Percentiles rank a stretch among this genome's conserved stretches.
These are phyloP conservation scores for Blastosporella zonata DNA, from an alignment of 1,284 basidiomycete genomes.

Conservation along the genomic window DNA sequence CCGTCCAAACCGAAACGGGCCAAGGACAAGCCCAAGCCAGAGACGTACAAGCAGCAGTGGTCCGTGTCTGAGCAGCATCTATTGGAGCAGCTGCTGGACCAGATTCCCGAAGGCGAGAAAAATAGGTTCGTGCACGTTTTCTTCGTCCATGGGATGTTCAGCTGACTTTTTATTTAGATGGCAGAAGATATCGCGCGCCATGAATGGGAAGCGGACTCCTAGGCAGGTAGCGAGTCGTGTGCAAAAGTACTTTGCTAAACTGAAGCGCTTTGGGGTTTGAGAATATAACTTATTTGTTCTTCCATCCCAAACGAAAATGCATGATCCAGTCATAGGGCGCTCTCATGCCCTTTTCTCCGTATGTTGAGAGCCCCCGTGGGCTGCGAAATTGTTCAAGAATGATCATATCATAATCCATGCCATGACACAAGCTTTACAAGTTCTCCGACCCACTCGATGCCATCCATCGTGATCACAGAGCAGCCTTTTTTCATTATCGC, in stretches of 20 bases:
- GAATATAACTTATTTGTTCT: too few species aligned
- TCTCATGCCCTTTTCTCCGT: too few species aligned
- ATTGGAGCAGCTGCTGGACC: conserved; percentile 65
- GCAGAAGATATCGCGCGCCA: conserved; percentile 75
- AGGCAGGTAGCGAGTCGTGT: conserved; percentile 82
- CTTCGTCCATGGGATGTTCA: neutral
- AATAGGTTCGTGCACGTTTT: conserved; percentile 48
- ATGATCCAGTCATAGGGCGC: too few species aligned
- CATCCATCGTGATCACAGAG: too few species aligned
- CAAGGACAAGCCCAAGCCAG: conserved; percentile 45
- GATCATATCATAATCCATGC: too few species aligned
- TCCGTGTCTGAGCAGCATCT: conserved; percentile 69
- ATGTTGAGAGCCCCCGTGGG: too few species aligned
- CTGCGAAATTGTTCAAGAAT: too few species aligned
- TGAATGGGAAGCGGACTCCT: conserved; percentile 71
- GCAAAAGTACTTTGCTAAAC: conserved; percentile 81
- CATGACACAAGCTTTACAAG: too few species aligned
- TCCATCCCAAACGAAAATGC: too few species aligned
- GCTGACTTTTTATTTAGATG: conserved; percentile 43
- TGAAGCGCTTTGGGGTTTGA: conserved; percentile 63
- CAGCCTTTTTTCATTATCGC: too few species aligned
- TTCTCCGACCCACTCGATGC: too few species aligned
- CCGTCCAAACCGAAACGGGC: conserved; percentile 2
- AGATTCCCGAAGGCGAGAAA: conserved; percentile 75
- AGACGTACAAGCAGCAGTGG: conserved; percentile 80